Evolutionary conservation across 805 yeast species (phyloP).

Genomic region (Ogataea methanolica): DNA sequence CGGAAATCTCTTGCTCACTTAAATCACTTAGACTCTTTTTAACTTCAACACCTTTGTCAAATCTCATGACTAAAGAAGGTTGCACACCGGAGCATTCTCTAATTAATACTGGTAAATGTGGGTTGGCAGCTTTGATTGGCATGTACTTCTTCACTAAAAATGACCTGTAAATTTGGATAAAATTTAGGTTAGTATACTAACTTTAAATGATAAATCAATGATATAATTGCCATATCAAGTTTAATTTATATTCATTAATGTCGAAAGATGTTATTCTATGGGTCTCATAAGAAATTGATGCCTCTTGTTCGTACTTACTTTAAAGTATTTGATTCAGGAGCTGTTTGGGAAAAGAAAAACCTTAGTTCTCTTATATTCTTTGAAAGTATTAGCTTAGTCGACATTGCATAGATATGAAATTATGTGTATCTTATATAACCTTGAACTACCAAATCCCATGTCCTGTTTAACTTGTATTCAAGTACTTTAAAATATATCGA

Average conservation of each 20-base stretch:
- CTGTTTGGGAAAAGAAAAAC: conserved; percentile 77
- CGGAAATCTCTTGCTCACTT: conserved; percentile 40
- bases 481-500: too few species aligned
- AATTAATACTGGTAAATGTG: conserved; percentile 66
- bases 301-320: conserved; percentile 30
- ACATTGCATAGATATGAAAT: conserved; percentile 7
- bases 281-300: too few species aligned
- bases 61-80: conserved; percentile 73
- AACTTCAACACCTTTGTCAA: conserved; percentile 50
- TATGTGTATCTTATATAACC: too few species aligned
- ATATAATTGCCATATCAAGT: too few species aligned
- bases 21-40: conserved; percentile 46
- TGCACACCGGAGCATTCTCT: conserved; percentile 73
- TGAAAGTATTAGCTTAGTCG: conserved; percentile 31
- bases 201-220: not conserved
- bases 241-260: too few species aligned
- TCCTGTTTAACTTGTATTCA: too few species aligned
- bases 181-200: not conserved
- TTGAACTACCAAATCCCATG: too few species aligned
- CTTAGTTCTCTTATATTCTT: conserved; percentile 70
- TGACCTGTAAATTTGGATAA: conserved; percentile 33
- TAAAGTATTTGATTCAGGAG: conserved; percentile 62
- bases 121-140: conserved; percentile 56
- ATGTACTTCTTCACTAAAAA: conserved; percentile 64
- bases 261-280: not conserved